Conservation (phyloP, 768 basidiomycete species). For the Pisolithus marmoratus region DNA sequence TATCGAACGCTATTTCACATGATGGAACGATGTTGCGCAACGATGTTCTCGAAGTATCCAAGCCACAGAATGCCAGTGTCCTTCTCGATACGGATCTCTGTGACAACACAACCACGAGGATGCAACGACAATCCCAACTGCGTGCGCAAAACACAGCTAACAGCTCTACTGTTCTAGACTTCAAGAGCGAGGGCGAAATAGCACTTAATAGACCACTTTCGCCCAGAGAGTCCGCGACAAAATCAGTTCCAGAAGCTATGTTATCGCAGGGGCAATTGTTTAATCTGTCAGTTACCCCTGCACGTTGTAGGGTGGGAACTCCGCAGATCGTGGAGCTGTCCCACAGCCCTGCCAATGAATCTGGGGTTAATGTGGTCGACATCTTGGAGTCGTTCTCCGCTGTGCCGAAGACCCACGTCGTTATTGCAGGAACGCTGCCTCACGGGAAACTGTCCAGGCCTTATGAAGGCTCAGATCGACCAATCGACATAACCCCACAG, state of each 20-base stretch:
- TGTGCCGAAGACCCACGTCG: background rate
- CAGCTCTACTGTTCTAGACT: constrained; percentile 9
- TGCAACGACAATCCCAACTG: background rate
- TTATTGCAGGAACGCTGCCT: background rate
- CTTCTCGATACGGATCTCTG: background rate
- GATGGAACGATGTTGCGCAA: background rate
- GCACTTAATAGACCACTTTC: background rate
- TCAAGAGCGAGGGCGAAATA: background rate
- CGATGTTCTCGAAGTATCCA: background rate
- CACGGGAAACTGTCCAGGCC: background rate
- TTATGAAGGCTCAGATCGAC: background rate
- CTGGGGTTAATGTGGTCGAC: background rate
- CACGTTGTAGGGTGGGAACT: background rate
- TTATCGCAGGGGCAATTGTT: background rate
- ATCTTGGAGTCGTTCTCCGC: background rate
- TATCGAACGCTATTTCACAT: background rate
- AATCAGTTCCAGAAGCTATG: constrained; percentile 3
- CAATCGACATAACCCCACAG: background rate
- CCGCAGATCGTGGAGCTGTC: background rate
- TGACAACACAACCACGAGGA: background rate
- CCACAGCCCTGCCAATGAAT: background rate
- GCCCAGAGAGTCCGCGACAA: background rate
- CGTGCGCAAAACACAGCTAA: constrained; percentile 3
- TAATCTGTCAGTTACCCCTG: background rate
- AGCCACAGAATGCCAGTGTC: constrained; percentile 1